Conservation (phyloP, 805 yeast genomes). For the Kodamaea leandrae region DNA sequence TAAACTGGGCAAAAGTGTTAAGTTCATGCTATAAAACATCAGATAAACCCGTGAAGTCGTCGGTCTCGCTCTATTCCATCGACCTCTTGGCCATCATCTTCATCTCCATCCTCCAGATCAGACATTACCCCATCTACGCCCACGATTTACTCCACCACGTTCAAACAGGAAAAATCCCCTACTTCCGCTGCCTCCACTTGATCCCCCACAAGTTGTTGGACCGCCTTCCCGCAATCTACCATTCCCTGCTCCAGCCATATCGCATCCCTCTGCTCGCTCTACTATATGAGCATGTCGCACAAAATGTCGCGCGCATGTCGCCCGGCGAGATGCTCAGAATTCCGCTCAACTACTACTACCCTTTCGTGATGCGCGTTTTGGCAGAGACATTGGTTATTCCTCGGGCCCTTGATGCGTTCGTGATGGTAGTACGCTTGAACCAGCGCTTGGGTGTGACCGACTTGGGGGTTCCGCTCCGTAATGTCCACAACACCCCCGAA, state of each 20-base stretch:
- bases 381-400: conserved; percentile 46
- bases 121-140: conserved; percentile 47
- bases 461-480: conserved; percentile 2
- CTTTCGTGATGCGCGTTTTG: conserved; percentile 39
- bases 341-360: conserved; percentile 29
- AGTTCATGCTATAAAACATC: conserved; percentile 2
- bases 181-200: conserved; percentile 35
- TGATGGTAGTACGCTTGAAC: conserved; percentile 23
- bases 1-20: conserved; percentile 31
- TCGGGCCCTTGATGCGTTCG: conserved; percentile 47
- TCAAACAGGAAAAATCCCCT: conserved; percentile 48
- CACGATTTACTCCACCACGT: conserved; percentile 47
- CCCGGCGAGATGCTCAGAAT: conserved; percentile 8
- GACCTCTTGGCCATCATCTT: conserved; percentile 45
- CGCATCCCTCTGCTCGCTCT: conserved; percentile 39
- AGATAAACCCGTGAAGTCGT: neutral
- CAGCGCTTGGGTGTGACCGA: neutral
- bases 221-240: conserved; percentile 38
- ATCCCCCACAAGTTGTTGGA: conserved; percentile 39
- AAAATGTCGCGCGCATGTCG: conserved; percentile 12
- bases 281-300: conserved; percentile 24
- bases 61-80: conserved; percentile 12
- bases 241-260: conserved; percentile 38
- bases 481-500: conserved; percentile 34
- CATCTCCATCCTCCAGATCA: conserved; percentile 47